Evolutionary conservation across 2,329 filamentous ascomycete species (phyloP), one percentile per base, ranked within the genome.

Genomic region (Metarhizium anisopliae): DNA sequence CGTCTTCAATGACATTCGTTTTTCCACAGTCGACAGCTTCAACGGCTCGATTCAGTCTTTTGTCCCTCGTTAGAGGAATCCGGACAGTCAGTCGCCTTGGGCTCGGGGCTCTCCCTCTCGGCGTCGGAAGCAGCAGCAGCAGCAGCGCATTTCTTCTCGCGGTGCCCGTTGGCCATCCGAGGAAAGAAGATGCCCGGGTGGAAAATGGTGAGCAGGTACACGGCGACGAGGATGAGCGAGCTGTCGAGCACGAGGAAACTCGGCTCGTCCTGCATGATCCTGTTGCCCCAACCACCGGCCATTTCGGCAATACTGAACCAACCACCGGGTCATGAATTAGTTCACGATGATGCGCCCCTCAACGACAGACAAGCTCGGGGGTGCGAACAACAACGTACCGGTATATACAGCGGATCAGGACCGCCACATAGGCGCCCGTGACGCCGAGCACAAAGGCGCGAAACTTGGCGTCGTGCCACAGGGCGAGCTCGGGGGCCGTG

Each of bases 281-380:
- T 64, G 68, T 83, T 84, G 10, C 79, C 80, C 82, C 82, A 86
- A 20, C 83, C 83, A 30, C 80, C 80, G 2, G 79, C 77, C 80
- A 86, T 84, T 65, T 86, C 83, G 1, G 77, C 79, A 54, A 85
- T 79, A 62, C 81, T 82, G 54, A 25, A 25, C 25, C 25, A 25
- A 25, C 25, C 25, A 25, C 25, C 25, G 25, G 25, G 25, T 4
- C 25, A 25, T 25, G 3, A 25, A 3, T 25, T 4, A 25, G 25
- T 25, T 25, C 4, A 25, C 25, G 25, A 25, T 25, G 25, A 25
- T 25, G 25, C 25, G 25, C 25, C 25, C 25, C 4, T 25, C 1
- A 25, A 25, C 25, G 25, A 25, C 25, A 25, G 25, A 25, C 25
- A 25, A 25, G 25, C 25, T 25, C 25, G 25, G 25, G 25, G 25